These are phyloP conservation scores for Nicotiana sylvestris DNA, from an alignment of 257 asterid species.

Conservation along the genomic window DNA sequence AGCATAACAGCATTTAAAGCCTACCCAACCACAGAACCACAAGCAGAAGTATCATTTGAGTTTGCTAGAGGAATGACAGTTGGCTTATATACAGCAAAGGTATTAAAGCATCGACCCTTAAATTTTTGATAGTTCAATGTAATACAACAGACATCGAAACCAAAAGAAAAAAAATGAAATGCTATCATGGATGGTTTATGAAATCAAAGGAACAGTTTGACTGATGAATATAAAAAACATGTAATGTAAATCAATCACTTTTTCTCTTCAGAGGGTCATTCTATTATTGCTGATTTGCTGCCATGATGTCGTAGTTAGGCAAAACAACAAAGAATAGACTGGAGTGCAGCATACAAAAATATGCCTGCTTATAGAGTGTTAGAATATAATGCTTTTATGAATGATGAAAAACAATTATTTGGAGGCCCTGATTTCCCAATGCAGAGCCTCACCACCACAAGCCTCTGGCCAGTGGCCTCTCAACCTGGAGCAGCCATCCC, in stretches of 20 bases:
- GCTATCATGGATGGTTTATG: background rate
- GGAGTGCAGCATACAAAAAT: background rate
- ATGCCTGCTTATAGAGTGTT: background rate
- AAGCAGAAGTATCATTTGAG: slow-evolving; percentile 1
- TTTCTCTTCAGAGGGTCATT: background rate
- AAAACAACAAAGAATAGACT: background rate
- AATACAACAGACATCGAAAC: too few relatives aligned
- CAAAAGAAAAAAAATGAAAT: too few relatives aligned
- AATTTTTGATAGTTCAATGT: background rate
- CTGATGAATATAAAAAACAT: background rate
- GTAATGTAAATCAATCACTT: background rate
- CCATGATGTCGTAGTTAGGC: background rate
- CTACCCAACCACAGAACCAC: background rate
- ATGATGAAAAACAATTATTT: too few relatives aligned
- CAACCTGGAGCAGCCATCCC: background rate
- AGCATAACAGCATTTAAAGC: background rate
- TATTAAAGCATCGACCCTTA: background rate
- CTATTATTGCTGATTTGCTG: background rate
- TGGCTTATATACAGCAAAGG: background rate
- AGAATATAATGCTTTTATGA: background rate
- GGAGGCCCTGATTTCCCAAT: background rate
- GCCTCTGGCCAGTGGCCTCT: background rate
- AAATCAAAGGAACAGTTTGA: background rate
- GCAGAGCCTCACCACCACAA: background rate
- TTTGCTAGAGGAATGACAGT: slow-evolving; percentile 2